A percentile compares a stretch with the other conserved stretches of the same genome.
These are phyloP conservation scores for Candida sojae DNA, from an alignment of 1,139 yeast genomes.

Conservation along the genomic window DNA sequence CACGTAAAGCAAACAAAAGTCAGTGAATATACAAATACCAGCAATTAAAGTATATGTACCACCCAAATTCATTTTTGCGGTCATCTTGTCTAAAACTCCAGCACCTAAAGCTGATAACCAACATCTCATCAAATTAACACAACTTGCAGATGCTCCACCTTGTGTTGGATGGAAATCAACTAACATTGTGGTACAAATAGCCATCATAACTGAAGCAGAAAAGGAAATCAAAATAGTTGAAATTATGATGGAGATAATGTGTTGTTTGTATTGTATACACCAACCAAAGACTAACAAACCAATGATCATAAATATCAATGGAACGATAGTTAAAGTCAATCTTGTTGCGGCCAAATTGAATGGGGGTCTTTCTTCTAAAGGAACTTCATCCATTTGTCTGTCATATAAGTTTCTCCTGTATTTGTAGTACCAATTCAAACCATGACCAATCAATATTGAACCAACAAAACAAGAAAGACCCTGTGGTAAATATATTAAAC, in stretches of 20 bases:
- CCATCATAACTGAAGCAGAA: conserved; percentile 27
- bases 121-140: conserved; percentile 39
- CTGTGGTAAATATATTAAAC: conserved; percentile 41
- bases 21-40: conserved; percentile 24
- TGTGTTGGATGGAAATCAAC: conserved; percentile 38
- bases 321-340: conserved; percentile 27
- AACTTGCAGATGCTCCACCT: conserved; percentile 39
- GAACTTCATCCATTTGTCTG: conserved; percentile 14
- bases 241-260: conserved; percentile 32
- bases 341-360: conserved; percentile 31
- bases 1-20: conserved; percentile 20
- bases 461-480: conserved; percentile 34
- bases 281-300: conserved; percentile 42
- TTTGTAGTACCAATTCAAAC: conserved; percentile 30
- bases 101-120: conserved; percentile 34
- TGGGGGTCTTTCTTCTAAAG: conserved; percentile 20
- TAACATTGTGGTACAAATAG: conserved; percentile 35
- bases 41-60: conserved; percentile 41
- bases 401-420: conserved; percentile 21
- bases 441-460: conserved; percentile 29
- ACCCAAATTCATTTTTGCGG: conserved; percentile 22
- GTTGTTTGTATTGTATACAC: conserved; percentile 32
- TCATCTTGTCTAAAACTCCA: conserved; percentile 36
- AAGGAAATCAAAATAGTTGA: conserved; percentile 32
- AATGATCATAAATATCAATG: conserved; percentile 22